Evolutionary conservation across 2,329 filamentous ascomycete species (phyloP), one percentile per base, ranked within the genome.

Genomic region (Dactylellina parvicollis): DNA sequence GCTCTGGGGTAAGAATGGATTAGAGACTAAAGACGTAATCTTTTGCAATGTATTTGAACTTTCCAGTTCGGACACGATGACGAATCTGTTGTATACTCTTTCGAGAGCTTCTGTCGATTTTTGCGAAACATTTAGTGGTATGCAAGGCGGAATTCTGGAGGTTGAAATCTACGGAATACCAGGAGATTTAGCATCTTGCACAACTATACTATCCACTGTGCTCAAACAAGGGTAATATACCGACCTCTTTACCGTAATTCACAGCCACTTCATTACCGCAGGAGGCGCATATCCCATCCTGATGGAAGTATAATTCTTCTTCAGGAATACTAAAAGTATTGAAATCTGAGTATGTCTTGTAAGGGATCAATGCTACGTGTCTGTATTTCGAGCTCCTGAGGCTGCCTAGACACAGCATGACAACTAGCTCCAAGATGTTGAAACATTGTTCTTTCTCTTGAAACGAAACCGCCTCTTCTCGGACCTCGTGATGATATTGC

Each of bases 381-480:
- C 4, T 42, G n/a, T 42, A n/a, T 4, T 16, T 42, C n/a, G 16
- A n/a, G n/a, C 38, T 42, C 38, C 38, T 42, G 4, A 42, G n/a
- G 8, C 7, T n/a, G 16, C 38, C n/a, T 4, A 42, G n/a, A 16
- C 38, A 42, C n/a, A 42, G n/a, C 38, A 16, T 42, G n/a, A n/a
- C 8, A 42, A 42, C 38, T 4, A 42, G 38, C 38, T 42, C 38
- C n/a, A 42, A 42, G n/a, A 42, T n/a, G n/a, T 42, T 42, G 38
- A 10, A 42, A 16, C 38, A 42, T n/a, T n/a, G 38, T n/a, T 42
- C 38, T 42, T 42, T 42, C 38, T 42, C 38, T 42, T 42, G 38
- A 42, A 16, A 42, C 4, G 38, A 16, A 42, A 42, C n/a, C 4
- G 8, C 16, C n/a, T 9, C 38, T 4, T 16, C 38, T 42, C 38